Conservation (phyloP, 1,139 yeast genomes). For the Taphrina betulina region DNA sequence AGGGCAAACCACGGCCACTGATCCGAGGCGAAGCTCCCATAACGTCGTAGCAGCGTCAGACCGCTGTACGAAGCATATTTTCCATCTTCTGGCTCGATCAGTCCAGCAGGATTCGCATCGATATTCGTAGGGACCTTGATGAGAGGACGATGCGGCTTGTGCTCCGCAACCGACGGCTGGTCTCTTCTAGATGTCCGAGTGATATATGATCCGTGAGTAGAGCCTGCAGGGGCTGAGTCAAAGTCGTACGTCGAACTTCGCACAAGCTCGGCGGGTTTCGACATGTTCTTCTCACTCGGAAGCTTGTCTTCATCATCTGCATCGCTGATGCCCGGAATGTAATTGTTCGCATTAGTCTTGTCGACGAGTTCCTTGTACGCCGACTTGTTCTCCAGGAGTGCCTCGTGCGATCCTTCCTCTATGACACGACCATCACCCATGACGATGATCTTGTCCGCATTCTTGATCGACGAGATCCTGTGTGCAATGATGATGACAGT, state of each 20-base stretch:
- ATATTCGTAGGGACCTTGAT: constrained; percentile 22
- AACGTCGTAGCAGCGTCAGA: constrained; percentile 2
- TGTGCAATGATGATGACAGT: constrained; percentile 80
- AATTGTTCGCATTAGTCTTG: constrained; percentile 38
- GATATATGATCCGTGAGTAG: constrained; percentile 14
- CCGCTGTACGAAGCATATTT: constrained; percentile 8
- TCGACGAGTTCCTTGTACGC: constrained; percentile 45
- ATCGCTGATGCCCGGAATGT: constrained; percentile 12
- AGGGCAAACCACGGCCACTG: constrained; percentile 18
- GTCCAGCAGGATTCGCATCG: constrained; percentile 22
- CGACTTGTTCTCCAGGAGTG: constrained; percentile 44
- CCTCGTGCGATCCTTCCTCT: constrained; percentile 49
- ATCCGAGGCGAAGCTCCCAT: background rate
- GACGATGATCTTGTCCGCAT: constrained; percentile 50
- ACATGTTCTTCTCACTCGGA: background rate
- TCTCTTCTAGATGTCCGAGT: constrained; percentile 12
- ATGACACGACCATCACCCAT: constrained; percentile 48
- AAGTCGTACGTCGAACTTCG: constrained; percentile 8
- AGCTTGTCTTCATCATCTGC: constrained; percentile 10
- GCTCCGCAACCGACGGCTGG: background rate
- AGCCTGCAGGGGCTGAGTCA: constrained; percentile 7
- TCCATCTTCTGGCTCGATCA: constrained; percentile 11
- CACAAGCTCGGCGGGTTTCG: background rate
- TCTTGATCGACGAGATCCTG: constrained; percentile 67
- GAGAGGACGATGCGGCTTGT: background rate